These are phyloP conservation scores for Gelatoporia subvermispora DNA, from an alignment of 768 basidiomycete species.

Conservation along the genomic window DNA sequence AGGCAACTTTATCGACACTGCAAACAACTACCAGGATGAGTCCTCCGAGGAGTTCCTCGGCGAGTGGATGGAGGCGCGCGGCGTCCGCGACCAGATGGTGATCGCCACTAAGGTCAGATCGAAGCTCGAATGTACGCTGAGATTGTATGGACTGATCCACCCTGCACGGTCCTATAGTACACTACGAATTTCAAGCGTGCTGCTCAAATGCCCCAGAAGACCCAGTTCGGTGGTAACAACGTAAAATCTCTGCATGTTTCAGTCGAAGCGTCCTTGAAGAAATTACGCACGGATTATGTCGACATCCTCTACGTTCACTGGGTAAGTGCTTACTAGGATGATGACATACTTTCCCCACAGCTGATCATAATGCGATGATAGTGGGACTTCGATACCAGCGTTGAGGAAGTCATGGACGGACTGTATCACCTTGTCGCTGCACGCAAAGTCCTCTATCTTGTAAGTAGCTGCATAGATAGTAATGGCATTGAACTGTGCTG, in stretches of 20 bases:
- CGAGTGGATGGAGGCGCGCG: slow-evolving; percentile 42
- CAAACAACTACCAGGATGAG: slow-evolving; percentile 28
- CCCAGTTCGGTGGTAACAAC: slow-evolving; percentile 33
- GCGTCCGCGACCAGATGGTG: slow-evolving; percentile 43
- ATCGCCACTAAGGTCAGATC: slow-evolving; percentile 39
- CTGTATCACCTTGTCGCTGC: slow-evolving; percentile 45
- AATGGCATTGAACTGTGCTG: neutral
- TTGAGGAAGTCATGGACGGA: slow-evolving; percentile 54
- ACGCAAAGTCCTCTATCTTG: slow-evolving; percentile 41
- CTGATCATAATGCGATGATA: slow-evolving; percentile 27
- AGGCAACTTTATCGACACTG: slow-evolving; percentile 34
- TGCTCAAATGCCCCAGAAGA: slow-evolving; percentile 15
- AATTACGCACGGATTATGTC: slow-evolving; percentile 38
- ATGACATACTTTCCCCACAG: neutral
- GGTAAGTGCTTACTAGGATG: slow-evolving; percentile 5
- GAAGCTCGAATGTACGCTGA: neutral
- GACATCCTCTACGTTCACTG: slow-evolving; percentile 43
- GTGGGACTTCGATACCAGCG: slow-evolving; percentile 48
- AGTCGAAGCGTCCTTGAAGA: slow-evolving; percentile 31
- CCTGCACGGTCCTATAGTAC: slow-evolving; percentile 12
- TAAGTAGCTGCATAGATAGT: neutral
- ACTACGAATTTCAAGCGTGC: slow-evolving; percentile 21
- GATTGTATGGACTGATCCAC: too few species aligned
- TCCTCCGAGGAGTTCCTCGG: slow-evolving; percentile 28
- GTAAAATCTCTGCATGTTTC: slow-evolving; percentile 33